A percentile compares a stretch with the other conserved stretches of the same genome.
phyloP scores from a whole-genome alignment of 306 rosid species.

The Glycine latifolia region DNA sequence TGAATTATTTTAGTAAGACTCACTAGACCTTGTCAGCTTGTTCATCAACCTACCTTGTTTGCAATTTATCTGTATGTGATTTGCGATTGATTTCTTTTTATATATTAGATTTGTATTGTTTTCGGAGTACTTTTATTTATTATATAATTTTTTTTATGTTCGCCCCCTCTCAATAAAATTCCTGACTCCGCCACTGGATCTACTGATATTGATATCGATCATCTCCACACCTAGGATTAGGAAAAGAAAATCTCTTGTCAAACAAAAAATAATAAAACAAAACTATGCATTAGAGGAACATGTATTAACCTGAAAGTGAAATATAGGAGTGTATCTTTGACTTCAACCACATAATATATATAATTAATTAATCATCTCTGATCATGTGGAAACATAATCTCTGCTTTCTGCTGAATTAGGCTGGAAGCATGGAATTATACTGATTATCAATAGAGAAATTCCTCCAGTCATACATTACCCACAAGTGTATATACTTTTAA shows the following conservation, averaged over 20 bases:
- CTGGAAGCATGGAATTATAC: neutral
- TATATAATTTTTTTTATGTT: too few species aligned
- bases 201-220: neutral
- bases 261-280: neutral
- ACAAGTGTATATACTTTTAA: neutral
- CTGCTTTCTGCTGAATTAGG: neutral
- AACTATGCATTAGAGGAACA: neutral
- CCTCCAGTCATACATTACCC: too few species aligned
- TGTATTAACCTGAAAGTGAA: conserved; percentile 11
- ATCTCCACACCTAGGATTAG: neutral
- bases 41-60: too few species aligned
- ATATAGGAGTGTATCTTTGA: neutral
- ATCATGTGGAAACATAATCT: neutral
- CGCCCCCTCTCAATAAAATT: too few species aligned
- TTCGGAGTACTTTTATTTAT: too few species aligned
- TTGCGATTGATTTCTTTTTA: too few species aligned
- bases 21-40: too few species aligned
- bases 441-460: too few species aligned
- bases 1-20: too few species aligned
- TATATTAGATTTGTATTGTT: too few species aligned
- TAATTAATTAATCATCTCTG: neutral
- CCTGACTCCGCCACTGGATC: too few species aligned
- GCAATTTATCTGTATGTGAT: too few species aligned
- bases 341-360: conserved; percentile 3
- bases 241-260: neutral